Base-by-base conservation (phyloP, 179 eudicot genomes). In the Beta macrorhiza region DNA sequence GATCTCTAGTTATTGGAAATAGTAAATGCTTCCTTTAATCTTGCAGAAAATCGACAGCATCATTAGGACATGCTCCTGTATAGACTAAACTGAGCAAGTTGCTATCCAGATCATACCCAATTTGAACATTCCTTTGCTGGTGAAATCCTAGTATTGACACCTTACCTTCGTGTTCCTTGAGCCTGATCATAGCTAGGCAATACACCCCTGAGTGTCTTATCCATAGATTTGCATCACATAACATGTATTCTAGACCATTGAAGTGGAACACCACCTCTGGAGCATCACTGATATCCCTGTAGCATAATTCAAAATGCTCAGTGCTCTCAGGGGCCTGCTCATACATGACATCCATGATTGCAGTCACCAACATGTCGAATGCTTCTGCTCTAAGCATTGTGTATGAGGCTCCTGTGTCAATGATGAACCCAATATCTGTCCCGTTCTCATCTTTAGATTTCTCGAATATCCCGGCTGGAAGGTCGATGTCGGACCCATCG, bases 221-320 rank as follows among this genome's bases (percentile, higher is more conserved):
- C 87, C 87, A 84, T 56, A 84, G 62, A 52, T 84, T 84, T 1
- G 87, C 82, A 68, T 84, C 82, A 58, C 87, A 84, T 62, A 84
- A 74, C 22, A 84, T 53, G 67, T 81, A 84, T 37, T 81, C 84
- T 7, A 84, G 57, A 49, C 87, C 87, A n/a, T 47, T 78, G 59
- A 84, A 84, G 57, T 78, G 87, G 61, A 84, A 81, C 59, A 78
- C 84, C 56, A 84, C 79, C 75, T 84, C 87, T 1, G 87, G 87
- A 44, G 87, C 87, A 56, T 82, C 81, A 22, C 75, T 81, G 19
- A 84, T 81, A 52, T 81, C 84, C 12, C 59, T 74, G 29, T 84
- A 84, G 44, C 87, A 84, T 19, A 84, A 44, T 59, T 84, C 87
- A 8, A 84, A 81, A 49, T 59, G 71, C 2, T 56, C 52, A 0